Percentiles rank a stretch among this genome's conserved stretches.
These are phyloP conservation scores for Ogataea siamensis DNA, from an alignment of 805 yeast genomes.

Conservation along the genomic window DNA sequence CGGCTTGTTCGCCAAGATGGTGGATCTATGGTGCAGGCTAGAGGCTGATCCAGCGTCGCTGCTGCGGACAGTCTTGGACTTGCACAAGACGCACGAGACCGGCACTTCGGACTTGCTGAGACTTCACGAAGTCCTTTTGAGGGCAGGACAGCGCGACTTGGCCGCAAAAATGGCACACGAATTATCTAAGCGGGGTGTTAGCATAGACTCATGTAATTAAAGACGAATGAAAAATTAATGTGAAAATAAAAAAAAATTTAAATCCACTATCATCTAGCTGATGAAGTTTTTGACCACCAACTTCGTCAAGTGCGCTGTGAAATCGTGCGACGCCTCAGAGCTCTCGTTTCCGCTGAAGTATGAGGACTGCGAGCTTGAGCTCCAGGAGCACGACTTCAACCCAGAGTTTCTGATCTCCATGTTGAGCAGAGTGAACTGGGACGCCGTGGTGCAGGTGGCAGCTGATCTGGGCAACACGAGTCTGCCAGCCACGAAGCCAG, in stretches of 20 bases:
- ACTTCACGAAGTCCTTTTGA: conserved; percentile 10
- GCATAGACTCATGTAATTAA: neutral
- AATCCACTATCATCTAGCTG: neutral
- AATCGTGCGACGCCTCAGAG: conserved; percentile 69
- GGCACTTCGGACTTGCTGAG: conserved; percentile 5
- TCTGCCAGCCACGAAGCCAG: conserved; percentile 63
- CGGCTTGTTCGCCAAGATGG: conserved; percentile 4
- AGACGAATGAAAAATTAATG: conserved; percentile 1
- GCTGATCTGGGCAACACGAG: conserved; percentile 64
- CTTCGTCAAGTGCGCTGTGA: conserved; percentile 91
- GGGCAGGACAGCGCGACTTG: conserved; percentile 5
- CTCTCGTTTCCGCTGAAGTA: conserved; percentile 80
- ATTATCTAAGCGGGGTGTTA: neutral
- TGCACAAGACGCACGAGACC: neutral
- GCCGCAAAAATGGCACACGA: conserved; percentile 4
- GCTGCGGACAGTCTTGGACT: conserved; percentile 1
- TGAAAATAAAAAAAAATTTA: conserved; percentile 6
- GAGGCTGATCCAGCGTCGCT: conserved; percentile 1
- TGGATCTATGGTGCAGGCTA: conserved; percentile 11
- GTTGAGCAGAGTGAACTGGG: conserved; percentile 85
- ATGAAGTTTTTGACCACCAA: conserved; percentile 97
- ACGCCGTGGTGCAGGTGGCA: conserved; percentile 76
- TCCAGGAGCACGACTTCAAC: conserved; percentile 77
- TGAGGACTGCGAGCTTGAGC: conserved; percentile 64
- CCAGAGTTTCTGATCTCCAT: conserved; percentile 76